Base-by-base conservation (phyloP, 257 asterid species). In the Solanum verrucosum region DNA sequence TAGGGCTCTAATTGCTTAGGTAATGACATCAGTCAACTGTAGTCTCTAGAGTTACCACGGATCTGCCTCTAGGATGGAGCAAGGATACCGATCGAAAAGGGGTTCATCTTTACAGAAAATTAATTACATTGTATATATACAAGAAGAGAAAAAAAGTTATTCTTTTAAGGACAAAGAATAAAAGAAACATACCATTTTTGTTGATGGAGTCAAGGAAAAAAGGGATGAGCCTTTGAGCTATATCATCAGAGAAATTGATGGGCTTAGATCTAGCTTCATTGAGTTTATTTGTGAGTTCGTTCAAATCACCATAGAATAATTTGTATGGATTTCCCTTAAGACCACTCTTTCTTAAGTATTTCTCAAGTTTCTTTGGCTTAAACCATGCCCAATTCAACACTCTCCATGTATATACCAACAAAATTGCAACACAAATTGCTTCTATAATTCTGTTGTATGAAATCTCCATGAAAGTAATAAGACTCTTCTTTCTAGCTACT, bases 381-480 rank as follows among this genome's bases (percentile, higher is more conserved):
- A 93, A 23, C 94, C 93, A 91, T 3, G 23, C 90, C 92, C 88
- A 89, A 20, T 87, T 88, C 89, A 93, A 59, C 9, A 88, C 4
- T 88, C 56, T 90, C 92, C 91, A 90, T 14, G 59, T 86, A 14
- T 37, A 52, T 1, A 87, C 23, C 31, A 85, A 73, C 27, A 89
- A 11, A 33, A 78, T 33, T 81, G 83, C 70, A 52, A 52, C 84
- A 49, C 86, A 88, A 3, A 34, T 16, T 7, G 79, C 52, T 83
- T 88, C 85, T 35, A 88, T 1, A 2, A 67, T 67, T 25, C 20
- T 29, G 34, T 25, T 63, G 88, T 77, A 52, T 16, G 87, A 31
- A 67, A 85, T 31, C 38, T 90, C 92, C 93, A 91, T 91, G 79
- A 72, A 33, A 18, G 20, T 72, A 33, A 33, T 9, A 10, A 8